phyloP scores from a whole-genome alignment of 805 yeast species.

The Schwanniomyces pseudopolymorphus region DNA sequence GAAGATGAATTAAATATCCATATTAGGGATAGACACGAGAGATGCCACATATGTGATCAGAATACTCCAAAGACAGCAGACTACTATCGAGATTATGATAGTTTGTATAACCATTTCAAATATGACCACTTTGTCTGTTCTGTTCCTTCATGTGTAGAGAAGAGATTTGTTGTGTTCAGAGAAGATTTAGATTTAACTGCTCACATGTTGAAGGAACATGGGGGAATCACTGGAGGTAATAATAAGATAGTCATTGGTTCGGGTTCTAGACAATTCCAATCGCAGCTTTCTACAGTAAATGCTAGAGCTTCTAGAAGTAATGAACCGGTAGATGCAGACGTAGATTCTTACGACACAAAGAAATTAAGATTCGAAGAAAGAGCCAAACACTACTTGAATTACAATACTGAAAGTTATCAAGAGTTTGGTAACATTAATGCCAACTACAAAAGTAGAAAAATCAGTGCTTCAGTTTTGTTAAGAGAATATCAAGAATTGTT shows the following conservation, averaged over 20 bases:
- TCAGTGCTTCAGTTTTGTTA: slow-evolving; percentile 50
- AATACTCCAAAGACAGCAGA: slow-evolving; percentile 54
- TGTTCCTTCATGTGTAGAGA: slow-evolving; percentile 76
- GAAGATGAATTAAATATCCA: slow-evolving; percentile 84
- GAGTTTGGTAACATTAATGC: slow-evolving; percentile 51
- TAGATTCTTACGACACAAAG: slow-evolving; percentile 50
- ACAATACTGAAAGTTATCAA: slow-evolving; percentile 46
- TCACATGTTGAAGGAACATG: slow-evolving; percentile 84
- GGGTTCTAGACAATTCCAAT: slow-evolving; percentile 44
- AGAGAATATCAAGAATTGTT: slow-evolving; percentile 50
- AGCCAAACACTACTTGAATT: slow-evolving; percentile 74
- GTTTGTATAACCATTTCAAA: slow-evolving; percentile 72
- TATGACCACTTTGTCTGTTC: slow-evolving; percentile 74
- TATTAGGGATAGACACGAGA: slow-evolving; percentile 80
- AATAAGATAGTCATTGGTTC: slow-evolving; percentile 35
- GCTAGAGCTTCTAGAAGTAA: slow-evolving; percentile 10
- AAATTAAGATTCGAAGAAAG: slow-evolving; percentile 73
- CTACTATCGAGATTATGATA: slow-evolving; percentile 75
- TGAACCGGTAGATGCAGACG: slow-evolving; percentile 21
- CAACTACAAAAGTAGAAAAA: slow-evolving; percentile 42
- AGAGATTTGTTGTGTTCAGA: slow-evolving; percentile 87
- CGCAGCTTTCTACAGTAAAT: slow-evolving; percentile 64
- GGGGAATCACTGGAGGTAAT: slow-evolving; percentile 49
- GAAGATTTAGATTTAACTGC: slow-evolving; percentile 85
- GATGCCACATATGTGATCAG: slow-evolving; percentile 87